Evolutionary conservation across 2,329 filamentous ascomycete species (phyloP), one percentile per base, ranked within the genome.

Genomic region (Keithomyces neogunnii): DNA sequence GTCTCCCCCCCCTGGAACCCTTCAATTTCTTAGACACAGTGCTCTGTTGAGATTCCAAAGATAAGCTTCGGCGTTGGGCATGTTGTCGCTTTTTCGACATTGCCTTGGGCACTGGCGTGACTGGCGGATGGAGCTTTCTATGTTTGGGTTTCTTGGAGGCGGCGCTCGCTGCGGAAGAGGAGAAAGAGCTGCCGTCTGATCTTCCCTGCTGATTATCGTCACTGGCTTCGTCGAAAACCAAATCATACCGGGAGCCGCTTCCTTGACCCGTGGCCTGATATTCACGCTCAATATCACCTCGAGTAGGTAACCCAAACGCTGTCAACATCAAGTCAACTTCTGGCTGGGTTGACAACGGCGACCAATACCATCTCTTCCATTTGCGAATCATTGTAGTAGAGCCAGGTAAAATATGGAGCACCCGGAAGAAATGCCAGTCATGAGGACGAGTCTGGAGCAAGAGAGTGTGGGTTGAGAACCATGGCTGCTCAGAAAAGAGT

Each of bases 291-390:
- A 54, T 35, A 11, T 56, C 49, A 6, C 54, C 53, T 28, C 50
- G 52, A 31, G 60, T 59, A 2, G 63, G 61, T 8, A 63, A 46
- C 5, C 62, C 62, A 50, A 65, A 64, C 4, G 57, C 53, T 3
- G 61, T 60, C 8, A 59, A 57, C 30, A 65, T 51, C 5, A 64
- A 54, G 48, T 64, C 63, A 30, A 64, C 43, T n/a, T 57, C 53
- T 29, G 53, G 54, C n/a, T 53, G 43, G 13, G 3, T 9, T 33
- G 45, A 19, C 19, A 19, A 30, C 8, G 39, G 3, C n/a, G 42
- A 39, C 26, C 47, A 29, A 9, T 31, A 26, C 19, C 35, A 42
- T 30, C 46, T 47, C 30, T 40, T 53, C 49, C 46, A 49, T 30
- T 39, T 53, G 30, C 52, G 51, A n/a, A 56, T 57, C 62, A 63